Evolutionary conservation across 176 grass and related monocot species (phyloP), one percentile per base, ranked within the genome.

Genomic region (Zea luxurians): DNA sequence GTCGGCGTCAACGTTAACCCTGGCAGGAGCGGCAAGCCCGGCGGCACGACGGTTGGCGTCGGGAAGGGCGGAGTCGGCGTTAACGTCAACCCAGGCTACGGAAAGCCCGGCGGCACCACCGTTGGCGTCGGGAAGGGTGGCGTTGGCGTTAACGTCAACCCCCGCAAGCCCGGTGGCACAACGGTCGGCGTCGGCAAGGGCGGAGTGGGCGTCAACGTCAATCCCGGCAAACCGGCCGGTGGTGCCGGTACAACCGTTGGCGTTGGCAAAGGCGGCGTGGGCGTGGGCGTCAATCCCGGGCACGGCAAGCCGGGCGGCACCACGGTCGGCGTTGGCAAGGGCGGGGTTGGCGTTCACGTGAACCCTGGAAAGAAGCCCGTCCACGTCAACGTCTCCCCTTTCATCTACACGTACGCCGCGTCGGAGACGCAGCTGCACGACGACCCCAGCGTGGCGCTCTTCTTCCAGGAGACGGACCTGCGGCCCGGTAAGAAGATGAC

Each of bases 381-480:
- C 54, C 6, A 60, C 37, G 40, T 66, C 10, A 43, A 42, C 36
- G 69, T 55, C 45, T 1, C 13, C 0, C 45, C 85, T 36, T 97
- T 90, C 63, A 0, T 2, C 0, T 97, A 97, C 72, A 7, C 0
- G 4, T 97, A 90, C 49, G 90, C 90, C 18, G 93, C 93, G 2
- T 73, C 87, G 3, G 84, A 90, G 68, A 87, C 86, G 37, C 93
- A 92, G 75, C 4, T 88, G 76, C 87, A 86, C 79, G 87, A 97
- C 80, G 88, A 93, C 73, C 88, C 75, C 73, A 70, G 42, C 59
- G 63, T 80, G n/a, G 77, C 79, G 27, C 88, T 97, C 55, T 93
- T 97, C 82, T 92, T 97, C 86, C 72, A 71, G 62, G 91, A 93
- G 74, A 74, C 85, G 74, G 89, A 97, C 44, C 78, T 93, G 36